Evolutionary conservation across 2,329 filamentous ascomycete species (phyloP).

Genomic region (Aspergillus versicolor): DNA sequence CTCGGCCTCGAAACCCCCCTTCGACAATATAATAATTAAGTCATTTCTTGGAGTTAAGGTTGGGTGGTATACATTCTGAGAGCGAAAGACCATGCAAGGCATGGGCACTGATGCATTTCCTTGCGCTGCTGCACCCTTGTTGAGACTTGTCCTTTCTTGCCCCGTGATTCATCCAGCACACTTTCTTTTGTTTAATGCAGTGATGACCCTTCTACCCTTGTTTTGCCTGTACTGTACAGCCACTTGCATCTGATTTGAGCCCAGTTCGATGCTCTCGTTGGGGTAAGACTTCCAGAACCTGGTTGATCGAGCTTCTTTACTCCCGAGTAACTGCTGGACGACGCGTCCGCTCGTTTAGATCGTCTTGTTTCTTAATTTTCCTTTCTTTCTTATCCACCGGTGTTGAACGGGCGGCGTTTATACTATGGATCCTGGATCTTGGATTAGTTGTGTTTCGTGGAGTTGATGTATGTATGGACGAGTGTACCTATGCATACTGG

Average conservation of each 20-base stretch:
- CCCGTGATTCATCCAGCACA: conserved; percentile 14
- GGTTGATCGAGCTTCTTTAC: not conserved
- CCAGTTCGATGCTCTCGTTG: conserved; percentile 8
- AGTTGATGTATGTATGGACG: conserved; percentile 10
- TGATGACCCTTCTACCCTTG: conserved; percentile 22
- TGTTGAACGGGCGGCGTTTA: conserved; percentile 14
- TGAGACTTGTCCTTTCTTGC: conserved; percentile 10
- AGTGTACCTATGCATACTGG: conserved; percentile 12
- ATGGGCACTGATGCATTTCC: conserved; percentile 22
- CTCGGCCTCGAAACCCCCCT: conserved; percentile 3
- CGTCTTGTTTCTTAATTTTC: conserved; percentile 9
- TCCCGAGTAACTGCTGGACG: not conserved
- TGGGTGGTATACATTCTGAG: conserved; percentile 21
- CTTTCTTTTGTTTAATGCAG: conserved; percentile 33
- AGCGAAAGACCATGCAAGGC: conserved; percentile 21
- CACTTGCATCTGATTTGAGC: conserved; percentile 22
- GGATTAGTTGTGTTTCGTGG: conserved; percentile 9
- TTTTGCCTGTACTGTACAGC: conserved; percentile 22
- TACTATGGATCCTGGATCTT: conserved; percentile 6
- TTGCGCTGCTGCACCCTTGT: conserved; percentile 17
- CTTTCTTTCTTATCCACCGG: conserved; percentile 2
- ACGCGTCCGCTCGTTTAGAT: conserved; percentile 10
- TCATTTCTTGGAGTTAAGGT: conserved; percentile 24
- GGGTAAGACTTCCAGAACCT: conserved; percentile 1
- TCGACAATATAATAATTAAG: conserved; percentile 21